Evolutionary conservation across 2,329 filamentous ascomycete species (phyloP), one percentile per base, ranked within the genome.

Genomic region (Penicillium sp.): DNA sequence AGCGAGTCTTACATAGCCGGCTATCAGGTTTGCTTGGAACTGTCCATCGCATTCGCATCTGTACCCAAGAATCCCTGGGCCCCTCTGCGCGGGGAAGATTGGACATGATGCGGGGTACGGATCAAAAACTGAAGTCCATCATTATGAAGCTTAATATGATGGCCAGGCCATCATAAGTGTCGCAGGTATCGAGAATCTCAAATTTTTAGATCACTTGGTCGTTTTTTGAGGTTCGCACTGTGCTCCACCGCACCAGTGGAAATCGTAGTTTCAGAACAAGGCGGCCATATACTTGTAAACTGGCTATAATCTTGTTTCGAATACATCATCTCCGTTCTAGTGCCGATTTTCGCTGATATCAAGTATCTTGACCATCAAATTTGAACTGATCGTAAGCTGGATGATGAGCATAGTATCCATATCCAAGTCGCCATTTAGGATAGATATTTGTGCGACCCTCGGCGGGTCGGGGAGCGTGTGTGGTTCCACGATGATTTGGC

Each of bases 31-130:
- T 76, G 58, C 61, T 72, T 17, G 54, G 65, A 19, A 69, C 66
- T 1, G 66, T 76, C 35, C 67, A 69, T 8, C 67, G 67, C 0
- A 75, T 76, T 46, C 65, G 67, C 13, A 51, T 62, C 4, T 73
- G 68, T 45, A 70, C 68, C 50, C 70, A 74, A 51, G 67, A 73
- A 41, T 60, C 67, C 26, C 47, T 70, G 30, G 53, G 65, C 2
- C 57, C 60, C 2, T 66, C 67, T 0, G 63, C 71, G 3, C 57
- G 61, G 2, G 73, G 72, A 9, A 66, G 67, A 30, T 38, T 73
- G 44, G 56, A 68, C 5, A 73, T 76, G 72, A 73, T 74, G 23
- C 69, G 69, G 62, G 73, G 74, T 54, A 75, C 70, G 7, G 72
- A 75, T 62, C 64, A 67, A 45, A 64, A 71, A 46, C 51, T 76